Evolutionary conservation across 768 basidiomycete genomes (phyloP).

Genomic region (Butyriboletus loyo): DNA sequence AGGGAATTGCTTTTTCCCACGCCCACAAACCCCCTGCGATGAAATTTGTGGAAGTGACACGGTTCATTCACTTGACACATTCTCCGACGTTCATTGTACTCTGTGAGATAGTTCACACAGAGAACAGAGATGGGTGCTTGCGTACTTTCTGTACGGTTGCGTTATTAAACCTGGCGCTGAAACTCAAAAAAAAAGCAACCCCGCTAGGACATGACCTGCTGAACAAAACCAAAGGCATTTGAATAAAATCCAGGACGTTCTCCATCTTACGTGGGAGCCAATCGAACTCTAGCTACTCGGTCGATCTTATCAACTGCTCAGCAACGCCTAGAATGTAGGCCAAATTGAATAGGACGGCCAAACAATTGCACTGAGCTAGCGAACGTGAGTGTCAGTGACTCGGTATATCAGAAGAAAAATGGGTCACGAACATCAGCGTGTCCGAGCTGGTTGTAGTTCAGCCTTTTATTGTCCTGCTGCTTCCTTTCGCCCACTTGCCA

Average conservation of each 20-base stretch:
- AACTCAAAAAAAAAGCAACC: no score
- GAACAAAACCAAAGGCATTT: background rate
- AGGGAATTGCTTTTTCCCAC: slow-evolving; percentile 25
- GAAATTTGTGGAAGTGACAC: background rate
- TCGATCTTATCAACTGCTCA: background rate
- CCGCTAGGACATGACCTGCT: background rate
- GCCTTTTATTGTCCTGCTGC: background rate
- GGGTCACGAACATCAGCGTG: background rate
- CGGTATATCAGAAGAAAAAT: background rate
- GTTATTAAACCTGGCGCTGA: background rate
- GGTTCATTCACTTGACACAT: background rate
- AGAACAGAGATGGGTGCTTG: no score
- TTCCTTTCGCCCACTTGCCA: background rate
- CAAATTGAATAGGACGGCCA: no score
- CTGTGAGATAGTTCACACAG: background rate
- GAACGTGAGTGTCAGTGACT: background rate
- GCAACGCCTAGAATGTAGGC: background rate
- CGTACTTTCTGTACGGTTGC: no score
- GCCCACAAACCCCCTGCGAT: background rate
- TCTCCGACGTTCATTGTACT: background rate
- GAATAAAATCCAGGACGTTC: background rate
- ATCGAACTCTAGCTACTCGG: background rate
- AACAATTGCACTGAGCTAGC: background rate
- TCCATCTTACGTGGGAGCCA: background rate
- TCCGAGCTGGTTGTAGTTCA: background rate